Evolutionary conservation across 1,284 basidiomycete species (phyloP), one percentile per base, ranked within the genome.

Genomic region (Neotropicomus parvogracilis): DNA sequence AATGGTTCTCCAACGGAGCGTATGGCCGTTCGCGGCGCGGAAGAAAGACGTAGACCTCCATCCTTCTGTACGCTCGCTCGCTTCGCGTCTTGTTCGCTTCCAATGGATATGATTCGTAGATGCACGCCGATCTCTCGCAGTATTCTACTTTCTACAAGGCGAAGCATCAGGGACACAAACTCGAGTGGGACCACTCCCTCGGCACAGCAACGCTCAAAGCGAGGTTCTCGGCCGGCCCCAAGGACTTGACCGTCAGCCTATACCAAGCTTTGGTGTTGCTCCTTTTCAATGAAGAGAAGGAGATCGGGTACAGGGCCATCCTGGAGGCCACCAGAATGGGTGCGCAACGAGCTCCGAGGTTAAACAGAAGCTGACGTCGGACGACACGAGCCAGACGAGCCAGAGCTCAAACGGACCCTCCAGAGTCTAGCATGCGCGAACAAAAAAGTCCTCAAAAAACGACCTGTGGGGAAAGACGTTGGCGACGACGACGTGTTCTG

Each of bases 381-480:
- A n/a, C 7, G 36, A 19, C 33, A 16, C 21, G 31, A 16, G 36
- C 6, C 59, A 92, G 91, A 89, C 54, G 78, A 81, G 20, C 75
- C 69, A 1, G 91, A 95, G 58, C 75, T 97, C 37, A 74, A 82
- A 26, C 75, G 91, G 27, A 95, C 90, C 0, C 72, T 99, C 14
- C 95, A 98, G 65, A 95, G 91, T 55, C 75, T 99, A 8, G 90
- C 95, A 0, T 88, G 90, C 56, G 95, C 89, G 13, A 89, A 87
- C 67, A 92, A 95, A 67, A 87, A 88, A 36, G 91, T 99, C 1
- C 69, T 99, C 54, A 78, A 77, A 63, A 97, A 97, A 69, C 69
- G 78, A 7, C 92, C 95, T 0, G 69, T 71, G 2, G 89, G 91
- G 4, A 83, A 80, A 59, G 93, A 97, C 17, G 85, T 99, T 31